Evolutionary conservation across 345 rosid species (phyloP), one percentile per base, ranked within the genome.

Genomic region (Bruguiera sexangula): DNA sequence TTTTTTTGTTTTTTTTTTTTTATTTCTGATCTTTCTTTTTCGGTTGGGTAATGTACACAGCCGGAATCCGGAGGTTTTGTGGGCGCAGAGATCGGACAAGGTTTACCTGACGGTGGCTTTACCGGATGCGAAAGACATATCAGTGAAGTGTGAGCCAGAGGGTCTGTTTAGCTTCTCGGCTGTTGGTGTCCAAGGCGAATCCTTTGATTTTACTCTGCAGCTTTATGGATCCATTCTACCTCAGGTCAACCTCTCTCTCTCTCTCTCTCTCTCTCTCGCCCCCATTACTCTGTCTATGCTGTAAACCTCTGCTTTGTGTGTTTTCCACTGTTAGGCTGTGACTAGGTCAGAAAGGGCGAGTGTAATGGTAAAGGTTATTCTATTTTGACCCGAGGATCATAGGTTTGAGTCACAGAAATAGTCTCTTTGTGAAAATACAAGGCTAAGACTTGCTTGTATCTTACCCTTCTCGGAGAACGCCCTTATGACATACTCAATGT

Each of bases 71-170:
- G 97, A 95, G 82, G 97, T 92, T 75, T 91, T 95, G 56, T 92
- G 96, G 97, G 97, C 99, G 64, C 97, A 95, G 78, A 82, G 93
- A 70, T 92, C 96, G 8, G 96, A 88, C 65, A 95, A 82, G 73
- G 89, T 92, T 16, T 85, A 88, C 79, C 71, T 95, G 37, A 95
- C 96, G 1, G 76, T 95, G 1, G 83, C 97, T 36, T 82, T 95
- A 62, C 97, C 99, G 19, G 99, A 95, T 61, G 97, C 97, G 1
- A 90, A 78, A 58, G 87, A 87, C 30, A 77, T 95, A 61, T 82
- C 92, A 1, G 93, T 87, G 46, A 90, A 88, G 80, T 88, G 89
- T 57, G 93, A 95, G 54, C 84, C 89, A 32, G 81, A 81, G 62
- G 93, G 99, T 3, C 32, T 82, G 0, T 89, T 95, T 71, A 78